phyloP scores from a whole-genome alignment of 2,329 filamentous ascomycete genomes.

The Graphilbum ipis-grandicollis region DNA sequence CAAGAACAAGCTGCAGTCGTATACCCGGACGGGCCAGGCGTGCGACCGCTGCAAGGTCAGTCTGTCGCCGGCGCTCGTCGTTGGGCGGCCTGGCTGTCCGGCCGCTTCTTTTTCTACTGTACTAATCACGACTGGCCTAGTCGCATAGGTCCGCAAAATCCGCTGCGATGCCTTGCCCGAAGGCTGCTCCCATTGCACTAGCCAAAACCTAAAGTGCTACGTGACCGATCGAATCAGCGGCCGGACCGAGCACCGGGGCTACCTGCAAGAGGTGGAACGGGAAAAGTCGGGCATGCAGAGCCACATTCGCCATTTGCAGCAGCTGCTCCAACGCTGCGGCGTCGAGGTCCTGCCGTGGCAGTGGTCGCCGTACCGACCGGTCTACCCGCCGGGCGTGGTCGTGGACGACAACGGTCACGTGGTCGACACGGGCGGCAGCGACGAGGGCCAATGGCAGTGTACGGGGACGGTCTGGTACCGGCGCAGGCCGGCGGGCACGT shows the following conservation, averaged over 20 bases:
- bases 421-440: slow-evolving; percentile 10
- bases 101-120: too few species aligned
- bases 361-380: slow-evolving; percentile 15
- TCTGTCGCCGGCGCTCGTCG: too few species aligned
- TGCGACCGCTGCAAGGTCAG: slow-evolving; percentile 74
- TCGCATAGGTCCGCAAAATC: slow-evolving; percentile 58
- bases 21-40: slow-evolving; percentile 59
- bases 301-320: slow-evolving; percentile 51
- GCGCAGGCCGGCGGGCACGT: too few species aligned
- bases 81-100: too few species aligned
- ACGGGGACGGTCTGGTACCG: slow-evolving; percentile 18
- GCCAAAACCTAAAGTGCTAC: slow-evolving; percentile 60
- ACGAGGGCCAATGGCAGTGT: slow-evolving; percentile 18
- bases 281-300: slow-evolving; percentile 50
- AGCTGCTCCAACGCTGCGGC: slow-evolving; percentile 43
- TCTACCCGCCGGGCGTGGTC: slow-evolving; percentile 12
- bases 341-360: slow-evolving; percentile 39
- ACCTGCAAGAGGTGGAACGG: slow-evolving; percentile 58
- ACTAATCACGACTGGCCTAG: not conserved
- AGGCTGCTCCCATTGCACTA: slow-evolving; percentile 66
- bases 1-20: slow-evolving; percentile 36
- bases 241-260: slow-evolving; percentile 60
- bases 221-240: slow-evolving; percentile 80
- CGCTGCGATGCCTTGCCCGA: slow-evolving; percentile 67
- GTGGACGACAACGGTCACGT: slow-evolving; percentile 13